Conservation (phyloP, 768 basidiomycete species). For the Trametes sanguinea region DNA sequence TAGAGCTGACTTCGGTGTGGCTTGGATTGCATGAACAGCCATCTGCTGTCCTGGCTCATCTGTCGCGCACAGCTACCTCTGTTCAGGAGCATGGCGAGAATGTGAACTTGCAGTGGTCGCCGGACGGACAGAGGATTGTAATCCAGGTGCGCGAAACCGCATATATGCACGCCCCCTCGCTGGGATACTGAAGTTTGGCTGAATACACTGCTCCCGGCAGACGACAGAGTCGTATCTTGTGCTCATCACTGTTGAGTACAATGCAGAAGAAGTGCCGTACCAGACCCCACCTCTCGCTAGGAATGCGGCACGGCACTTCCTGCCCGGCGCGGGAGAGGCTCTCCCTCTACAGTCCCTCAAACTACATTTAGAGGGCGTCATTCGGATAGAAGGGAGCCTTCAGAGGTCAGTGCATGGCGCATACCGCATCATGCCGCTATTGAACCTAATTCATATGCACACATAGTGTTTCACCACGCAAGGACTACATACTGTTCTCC, state of each 20-base stretch:
- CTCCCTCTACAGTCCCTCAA: conserved; percentile 65
- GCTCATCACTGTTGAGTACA: conserved; percentile 64
- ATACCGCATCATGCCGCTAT: no score
- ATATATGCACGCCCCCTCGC: not conserved
- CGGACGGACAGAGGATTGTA: conserved; percentile 76
- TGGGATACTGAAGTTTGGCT: no score
- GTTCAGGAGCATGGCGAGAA: conserved; percentile 86
- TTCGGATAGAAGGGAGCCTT: conserved; percentile 73
- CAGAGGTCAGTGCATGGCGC: conserved; percentile 51
- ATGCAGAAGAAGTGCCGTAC: conserved; percentile 56
- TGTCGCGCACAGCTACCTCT: conserved; percentile 76
- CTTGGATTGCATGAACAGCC: conserved; percentile 47
- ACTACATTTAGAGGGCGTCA: conserved; percentile 78
- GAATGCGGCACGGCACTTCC: conserved; percentile 63
- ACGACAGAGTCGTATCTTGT: conserved; percentile 82
- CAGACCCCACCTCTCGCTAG: conserved; percentile 52
- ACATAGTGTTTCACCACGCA: conserved; percentile 72
- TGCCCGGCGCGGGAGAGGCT: conserved; percentile 81
- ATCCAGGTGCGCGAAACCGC: conserved; percentile 59
- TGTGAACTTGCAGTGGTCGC: conserved; percentile 73
- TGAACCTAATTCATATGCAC: no score
- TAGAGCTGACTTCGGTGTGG: conserved; percentile 14
- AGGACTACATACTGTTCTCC: conserved; percentile 69
- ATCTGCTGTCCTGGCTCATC: conserved; percentile 66
- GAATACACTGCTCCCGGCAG: conserved; percentile 39